Evolutionary conservation across 805 yeast species (phyloP), one percentile per base, ranked within the genome.

Genomic region (Metschnikowia bowlesiae): DNA sequence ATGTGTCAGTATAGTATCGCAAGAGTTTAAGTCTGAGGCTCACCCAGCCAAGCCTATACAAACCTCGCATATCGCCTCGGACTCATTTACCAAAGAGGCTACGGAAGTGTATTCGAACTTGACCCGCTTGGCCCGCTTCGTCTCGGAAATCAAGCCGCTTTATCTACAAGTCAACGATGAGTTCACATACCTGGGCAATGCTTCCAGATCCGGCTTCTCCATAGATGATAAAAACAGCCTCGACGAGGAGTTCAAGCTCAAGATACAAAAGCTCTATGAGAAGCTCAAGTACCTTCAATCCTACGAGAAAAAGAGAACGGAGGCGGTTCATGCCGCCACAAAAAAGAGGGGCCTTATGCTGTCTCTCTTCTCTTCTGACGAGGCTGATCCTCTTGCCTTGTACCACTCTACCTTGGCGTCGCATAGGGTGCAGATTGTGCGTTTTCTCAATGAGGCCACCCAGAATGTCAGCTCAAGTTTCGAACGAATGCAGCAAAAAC

Each of bases 221-320:
- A 71, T 73, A 31, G 70, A 66, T 8, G 84, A 81, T 37, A 79
- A 81, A 57, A 80, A 81, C 52, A 71, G 74, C 35, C 72, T 83
- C 22, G 87, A 82, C 55, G 76, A 80, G 44, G 82, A 81, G 51
- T 70, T 81, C 39, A 74, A 80, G 50, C 58, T 75, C 26, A 78
- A 80, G 59, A 57, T 82, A 42, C 83, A 80, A 55, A 74, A 74
- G 50, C 69, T 80, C 54, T 74, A 74, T 52, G 79, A 78, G 50
- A 76, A 80, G 58, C 70, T 80, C 43, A 78, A 76, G 51, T 61
- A 70, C 47, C 61, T 81, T 45, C 81, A 78, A 50, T 65, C 69
- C 2, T 81, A 84, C 55, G 88, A 85, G 60, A 55, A 59, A 5
- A 71, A 76, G 49, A 67, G 87, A 52, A 67, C 62, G 44, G 52